A percentile compares a stretch with the other conserved stretches of the same genome.
phyloP scores from a whole-genome alignment of 176 grass and related monocot species.

The Hsuehochloa calcarea region DNA sequence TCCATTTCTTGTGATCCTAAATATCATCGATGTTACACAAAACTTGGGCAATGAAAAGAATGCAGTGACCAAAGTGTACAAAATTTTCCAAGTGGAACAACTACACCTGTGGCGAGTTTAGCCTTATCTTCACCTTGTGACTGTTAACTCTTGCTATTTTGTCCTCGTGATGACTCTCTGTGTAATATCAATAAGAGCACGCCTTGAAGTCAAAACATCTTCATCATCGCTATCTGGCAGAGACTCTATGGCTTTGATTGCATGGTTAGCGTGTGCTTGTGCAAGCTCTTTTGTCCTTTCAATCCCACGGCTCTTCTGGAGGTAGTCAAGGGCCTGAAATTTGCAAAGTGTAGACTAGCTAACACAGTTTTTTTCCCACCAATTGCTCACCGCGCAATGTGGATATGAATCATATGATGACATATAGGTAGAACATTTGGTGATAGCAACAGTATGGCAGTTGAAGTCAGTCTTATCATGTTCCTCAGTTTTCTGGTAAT shows the following conservation, averaged over 20 bases:
- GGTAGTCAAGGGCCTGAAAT: slow-evolving; percentile 64
- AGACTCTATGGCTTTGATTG: slow-evolving; percentile 70
- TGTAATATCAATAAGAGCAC: slow-evolving; percentile 72
- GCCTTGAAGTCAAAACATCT: slow-evolving; percentile 73
- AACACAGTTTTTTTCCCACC: not conserved
- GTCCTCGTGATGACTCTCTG: slow-evolving; percentile 71
- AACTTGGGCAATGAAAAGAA: slow-evolving; percentile 45
- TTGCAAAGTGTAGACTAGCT: slow-evolving; percentile 9
- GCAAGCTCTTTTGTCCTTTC: slow-evolving; percentile 73
- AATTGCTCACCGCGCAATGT: not conserved
- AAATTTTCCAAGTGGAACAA: slow-evolving; percentile 40
- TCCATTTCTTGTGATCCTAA: not conserved
- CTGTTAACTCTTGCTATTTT: slow-evolving; percentile 45
- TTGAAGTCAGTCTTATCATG: not conserved
- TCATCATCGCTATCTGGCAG: slow-evolving; percentile 74
- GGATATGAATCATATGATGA: not conserved
- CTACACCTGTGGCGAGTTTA: slow-evolving; percentile 10
- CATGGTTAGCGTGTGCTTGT: slow-evolving; percentile 51
- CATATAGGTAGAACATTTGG: not conserved
- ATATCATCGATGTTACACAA: slow-evolving; percentile 29
- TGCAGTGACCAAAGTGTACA: slow-evolving; percentile 37
- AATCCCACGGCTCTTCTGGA: slow-evolving; percentile 71
- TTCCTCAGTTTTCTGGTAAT: not conserved
- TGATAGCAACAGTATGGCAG: not conserved
- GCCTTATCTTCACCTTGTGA: slow-evolving; percentile 7